Conservation (phyloP, 2,329 filamentous ascomycete species). For the Aureobasidium namibiae region DNA sequence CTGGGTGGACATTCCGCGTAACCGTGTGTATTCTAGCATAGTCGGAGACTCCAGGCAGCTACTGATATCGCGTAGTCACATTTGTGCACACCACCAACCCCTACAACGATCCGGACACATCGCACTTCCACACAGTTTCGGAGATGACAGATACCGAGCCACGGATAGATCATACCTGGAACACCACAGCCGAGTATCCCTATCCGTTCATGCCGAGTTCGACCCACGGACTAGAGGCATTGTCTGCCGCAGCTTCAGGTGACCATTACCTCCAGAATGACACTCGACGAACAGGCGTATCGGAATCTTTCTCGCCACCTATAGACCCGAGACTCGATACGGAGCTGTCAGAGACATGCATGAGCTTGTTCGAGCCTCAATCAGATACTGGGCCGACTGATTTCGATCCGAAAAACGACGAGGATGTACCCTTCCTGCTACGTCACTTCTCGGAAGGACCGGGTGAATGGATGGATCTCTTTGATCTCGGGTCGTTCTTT, state of each 20-base stretch:
- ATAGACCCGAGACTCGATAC: slow-evolving; percentile 34
- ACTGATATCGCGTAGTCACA: slow-evolving; percentile 36
- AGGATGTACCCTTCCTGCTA: slow-evolving; percentile 50
- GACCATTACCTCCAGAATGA: slow-evolving; percentile 22
- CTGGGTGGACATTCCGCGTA: slow-evolving; percentile 56
- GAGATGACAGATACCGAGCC: neutral
- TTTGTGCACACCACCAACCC: slow-evolving; percentile 57
- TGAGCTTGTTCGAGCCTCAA: neutral
- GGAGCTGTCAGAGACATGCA: slow-evolving; percentile 7
- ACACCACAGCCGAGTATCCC: neutral
- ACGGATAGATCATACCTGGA: neutral
- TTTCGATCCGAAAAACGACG: slow-evolving; percentile 27
- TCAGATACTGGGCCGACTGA: neutral
- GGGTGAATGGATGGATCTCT: slow-evolving; percentile 53
- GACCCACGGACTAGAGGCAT: slow-evolving; percentile 45
- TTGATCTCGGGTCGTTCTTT: slow-evolving; percentile 51
- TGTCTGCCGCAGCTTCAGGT: slow-evolving; percentile 44
- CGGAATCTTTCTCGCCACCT: slow-evolving; percentile 28
- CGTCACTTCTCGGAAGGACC: slow-evolving; percentile 52
- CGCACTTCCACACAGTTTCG: neutral
- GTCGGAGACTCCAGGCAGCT: neutral
- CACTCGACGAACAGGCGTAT: slow-evolving; percentile 14
- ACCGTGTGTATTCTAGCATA: slow-evolving; percentile 34
- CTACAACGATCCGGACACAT: slow-evolving; percentile 41
- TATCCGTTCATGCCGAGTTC: slow-evolving; percentile 8